Evolutionary conservation across 148 eudicot genomes (phyloP).

Genomic region (Fagopyrum tataricum): DNA sequence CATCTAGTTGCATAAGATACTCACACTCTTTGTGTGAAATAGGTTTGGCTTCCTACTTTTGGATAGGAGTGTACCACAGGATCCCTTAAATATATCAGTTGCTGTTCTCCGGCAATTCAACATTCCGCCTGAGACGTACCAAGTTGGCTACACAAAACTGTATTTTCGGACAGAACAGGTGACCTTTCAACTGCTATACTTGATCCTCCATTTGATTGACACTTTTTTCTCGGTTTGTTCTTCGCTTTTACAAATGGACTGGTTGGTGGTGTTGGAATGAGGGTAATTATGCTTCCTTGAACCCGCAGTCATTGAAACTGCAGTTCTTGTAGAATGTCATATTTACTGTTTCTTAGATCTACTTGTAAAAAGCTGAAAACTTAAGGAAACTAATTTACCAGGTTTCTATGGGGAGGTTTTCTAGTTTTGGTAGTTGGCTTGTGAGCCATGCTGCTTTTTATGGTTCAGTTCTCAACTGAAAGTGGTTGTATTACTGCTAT

Average conservation of each 20-base stretch:
- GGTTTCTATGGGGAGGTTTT: too few relatives aligned
- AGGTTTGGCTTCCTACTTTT: constrained; percentile 76
- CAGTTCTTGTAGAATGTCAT: too few relatives aligned
- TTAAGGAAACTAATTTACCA: not conserved
- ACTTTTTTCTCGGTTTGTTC: not conserved
- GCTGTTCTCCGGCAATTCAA: constrained; percentile 72
- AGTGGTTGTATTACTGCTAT: too few relatives aligned
- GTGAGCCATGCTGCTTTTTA: not conserved
- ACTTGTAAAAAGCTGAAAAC: not conserved
- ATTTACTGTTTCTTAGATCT: too few relatives aligned
- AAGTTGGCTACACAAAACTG: constrained; percentile 86
- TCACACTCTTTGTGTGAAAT: constrained; percentile 9
- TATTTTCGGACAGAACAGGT: constrained; percentile 85
- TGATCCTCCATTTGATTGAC: not conserved
- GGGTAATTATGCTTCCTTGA: not conserved
- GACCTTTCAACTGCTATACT: not conserved
- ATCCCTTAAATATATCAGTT: constrained; percentile 69
- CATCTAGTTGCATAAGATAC: not conserved
- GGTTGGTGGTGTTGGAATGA: not conserved
- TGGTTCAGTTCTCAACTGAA: too few relatives aligned
- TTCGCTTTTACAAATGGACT: not conserved
- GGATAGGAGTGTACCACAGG: constrained; percentile 46
- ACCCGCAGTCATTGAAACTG: not conserved
- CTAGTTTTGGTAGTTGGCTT: not conserved
- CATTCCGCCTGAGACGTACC: constrained; percentile 17